phyloP scores from a whole-genome alignment of 1,284 basidiomycete species.

The Cutaneotrichosporon sp. region DNA sequence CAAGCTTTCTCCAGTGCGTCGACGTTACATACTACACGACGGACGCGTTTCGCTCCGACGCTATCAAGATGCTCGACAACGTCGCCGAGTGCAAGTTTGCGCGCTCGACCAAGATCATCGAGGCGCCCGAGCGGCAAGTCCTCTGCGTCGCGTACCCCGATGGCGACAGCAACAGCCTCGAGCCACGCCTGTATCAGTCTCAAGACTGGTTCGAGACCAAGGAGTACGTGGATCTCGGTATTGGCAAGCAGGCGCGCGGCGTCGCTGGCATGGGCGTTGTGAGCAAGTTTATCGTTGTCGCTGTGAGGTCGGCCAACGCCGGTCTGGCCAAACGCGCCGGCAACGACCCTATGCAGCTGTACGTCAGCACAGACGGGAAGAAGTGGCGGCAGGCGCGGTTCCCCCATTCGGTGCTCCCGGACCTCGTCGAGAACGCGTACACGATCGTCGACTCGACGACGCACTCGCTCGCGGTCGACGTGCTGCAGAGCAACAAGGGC shows the following conservation, averaged over 20 bases:
- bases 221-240: slow-evolving; percentile 68
- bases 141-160: slow-evolving; percentile 71
- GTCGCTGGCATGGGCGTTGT: slow-evolving; percentile 85
- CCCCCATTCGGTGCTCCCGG: slow-evolving; percentile 47
- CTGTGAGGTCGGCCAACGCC: slow-evolving; percentile 36
- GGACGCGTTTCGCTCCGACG: slow-evolving; percentile 64
- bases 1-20: slow-evolving; percentile 63
- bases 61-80: slow-evolving; percentile 60
- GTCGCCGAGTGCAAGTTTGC: slow-evolving; percentile 79
- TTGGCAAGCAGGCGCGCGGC: slow-evolving; percentile 75
- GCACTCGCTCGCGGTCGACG: slow-evolving; percentile 90
- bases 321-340: neutral
- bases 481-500: slow-evolving; percentile 66
- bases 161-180: slow-evolving; percentile 58
- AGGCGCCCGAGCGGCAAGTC: slow-evolving; percentile 65
- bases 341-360: slow-evolving; percentile 56
- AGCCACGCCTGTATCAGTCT: slow-evolving; percentile 71
- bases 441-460: slow-evolving; percentile 90
- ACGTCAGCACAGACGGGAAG: slow-evolving; percentile 73
- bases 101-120: slow-evolving; percentile 70
- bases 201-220: slow-evolving; percentile 69
- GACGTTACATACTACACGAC: slow-evolving; percentile 87
- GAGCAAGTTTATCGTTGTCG: slow-evolving; percentile 82
- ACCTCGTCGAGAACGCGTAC: slow-evolving; percentile 58
- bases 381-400: slow-evolving; percentile 57